Percentiles rank a stretch among this genome's conserved stretches.
These are phyloP conservation scores for Didymella glomerata DNA, from an alignment of 2,329 filamentous ascomycete species.

Conservation along the genomic window DNA sequence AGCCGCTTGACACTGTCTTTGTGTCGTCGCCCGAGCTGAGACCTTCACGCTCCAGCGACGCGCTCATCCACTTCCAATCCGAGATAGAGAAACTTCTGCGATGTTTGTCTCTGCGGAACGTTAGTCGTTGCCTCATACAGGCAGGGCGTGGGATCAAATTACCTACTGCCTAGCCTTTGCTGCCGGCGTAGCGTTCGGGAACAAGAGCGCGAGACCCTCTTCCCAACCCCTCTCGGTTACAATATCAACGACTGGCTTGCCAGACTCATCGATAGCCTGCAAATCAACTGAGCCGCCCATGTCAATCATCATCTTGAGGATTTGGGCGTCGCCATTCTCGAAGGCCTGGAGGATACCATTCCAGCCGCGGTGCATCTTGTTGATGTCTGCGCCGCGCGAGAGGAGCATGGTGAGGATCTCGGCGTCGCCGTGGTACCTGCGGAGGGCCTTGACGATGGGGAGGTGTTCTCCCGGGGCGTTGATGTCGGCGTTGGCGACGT, in stretches of 20 bases:
- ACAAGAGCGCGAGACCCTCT: conserved; percentile 45
- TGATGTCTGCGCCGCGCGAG: conserved; percentile 70
- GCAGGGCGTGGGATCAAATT: conserved; percentile 22
- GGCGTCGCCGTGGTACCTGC: conserved; percentile 66
- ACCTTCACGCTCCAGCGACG: conserved; percentile 18
- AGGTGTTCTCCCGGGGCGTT: conserved; percentile 75
- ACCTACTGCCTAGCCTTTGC: conserved; percentile 38
- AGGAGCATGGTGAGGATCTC: conserved; percentile 71
- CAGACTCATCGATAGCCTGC: conserved; percentile 41
- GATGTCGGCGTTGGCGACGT: conserved; percentile 68
- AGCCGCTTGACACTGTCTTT: conserved; percentile 24
- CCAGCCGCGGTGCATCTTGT: conserved; percentile 59
- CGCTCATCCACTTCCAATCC: conserved; percentile 32
- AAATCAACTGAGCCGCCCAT: conserved; percentile 46
- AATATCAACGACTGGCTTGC: conserved; percentile 44
- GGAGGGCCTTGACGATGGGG: conserved; percentile 74
- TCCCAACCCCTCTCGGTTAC: conserved; percentile 50
- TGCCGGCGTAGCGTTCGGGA: conserved; percentile 35
- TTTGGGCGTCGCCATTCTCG: conserved; percentile 47
- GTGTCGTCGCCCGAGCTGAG: conserved; percentile 16
- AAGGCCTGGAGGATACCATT: conserved; percentile 48
- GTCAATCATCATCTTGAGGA: conserved; percentile 46
- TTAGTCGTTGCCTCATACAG: neutral
- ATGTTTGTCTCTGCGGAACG: conserved; percentile 9
- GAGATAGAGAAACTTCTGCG: conserved; percentile 30